These are phyloP conservation scores for Backusella mclennaniae DNA, from an alignment of 192 early-diverging fungal species.

Conservation along the genomic window DNA sequence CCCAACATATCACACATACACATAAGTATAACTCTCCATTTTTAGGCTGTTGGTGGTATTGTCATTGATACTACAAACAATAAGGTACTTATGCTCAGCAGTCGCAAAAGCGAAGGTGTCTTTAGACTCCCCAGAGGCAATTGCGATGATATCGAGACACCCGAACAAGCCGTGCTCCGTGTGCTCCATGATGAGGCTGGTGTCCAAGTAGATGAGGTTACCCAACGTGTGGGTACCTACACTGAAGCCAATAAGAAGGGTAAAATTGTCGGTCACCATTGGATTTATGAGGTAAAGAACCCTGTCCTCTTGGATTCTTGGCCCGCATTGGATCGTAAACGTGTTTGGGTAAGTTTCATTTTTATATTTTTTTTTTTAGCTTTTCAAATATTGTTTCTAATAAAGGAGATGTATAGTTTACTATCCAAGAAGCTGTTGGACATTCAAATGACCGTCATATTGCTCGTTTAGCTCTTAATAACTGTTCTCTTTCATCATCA, in stretches of 20 bases:
- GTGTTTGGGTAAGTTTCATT: conserved; percentile 28
- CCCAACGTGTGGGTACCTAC: conserved; percentile 21
- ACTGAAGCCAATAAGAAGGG: conserved; percentile 37
- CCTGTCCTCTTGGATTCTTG: conserved; percentile 9
- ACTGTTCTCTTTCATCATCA: conserved; percentile 8
- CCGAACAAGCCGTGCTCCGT: conserved; percentile 26
- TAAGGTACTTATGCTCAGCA: conserved; percentile 22
- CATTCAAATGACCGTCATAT: conserved; percentile 24
- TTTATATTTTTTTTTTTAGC: not conserved
- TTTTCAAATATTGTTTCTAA: not conserved
- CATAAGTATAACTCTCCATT: too few species aligned
- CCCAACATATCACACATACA: too few species aligned
- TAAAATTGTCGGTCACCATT: conserved; percentile 36
- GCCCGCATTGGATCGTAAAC: conserved; percentile 21
- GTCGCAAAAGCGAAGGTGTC: conserved; percentile 26
- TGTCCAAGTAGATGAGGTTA: conserved; percentile 2
- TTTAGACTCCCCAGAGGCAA: conserved; percentile 24
- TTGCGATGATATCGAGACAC: conserved; percentile 21
- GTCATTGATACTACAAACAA: conserved; percentile 18
- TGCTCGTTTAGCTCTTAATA: conserved; percentile 21
- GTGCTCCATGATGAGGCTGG: conserved; percentile 23
- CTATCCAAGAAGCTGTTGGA: conserved; percentile 17
- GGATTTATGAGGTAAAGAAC: conserved; percentile 28
- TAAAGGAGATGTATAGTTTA: not conserved
- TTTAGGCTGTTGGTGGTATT: conserved; percentile 28